Percentiles rank a stretch among this genome's conserved stretches.
Conservation (phyloP, 78 protist genomes). For the Acrasis kona region DNA sequence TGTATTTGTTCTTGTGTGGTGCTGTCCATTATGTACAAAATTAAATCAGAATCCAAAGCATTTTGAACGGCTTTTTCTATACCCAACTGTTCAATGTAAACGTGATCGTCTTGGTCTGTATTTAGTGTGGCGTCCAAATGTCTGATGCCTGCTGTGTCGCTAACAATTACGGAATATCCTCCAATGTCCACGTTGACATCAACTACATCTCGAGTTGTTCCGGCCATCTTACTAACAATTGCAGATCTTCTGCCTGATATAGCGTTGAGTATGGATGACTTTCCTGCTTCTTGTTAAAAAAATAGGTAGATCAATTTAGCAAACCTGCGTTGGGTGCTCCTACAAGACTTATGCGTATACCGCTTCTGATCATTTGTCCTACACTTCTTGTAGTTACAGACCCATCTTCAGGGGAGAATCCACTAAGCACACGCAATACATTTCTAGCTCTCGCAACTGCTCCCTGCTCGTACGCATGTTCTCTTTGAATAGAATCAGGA, state of each 20-base stretch:
- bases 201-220: slow-evolving; percentile 86
- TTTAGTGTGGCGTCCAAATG: slow-evolving; percentile 46
- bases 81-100: too few relatives aligned
- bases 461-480: too few relatives aligned
- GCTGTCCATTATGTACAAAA: too few relatives aligned
- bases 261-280: slow-evolving; percentile 61
- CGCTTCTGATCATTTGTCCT: slow-evolving; percentile 8
- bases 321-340: slow-evolving; percentile 42
- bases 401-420: too few relatives aligned
- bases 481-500: too few relatives aligned
- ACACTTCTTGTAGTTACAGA: too few relatives aligned
- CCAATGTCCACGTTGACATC: slow-evolving; percentile 60
- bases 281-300: slow-evolving; percentile 78
- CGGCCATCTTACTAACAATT: slow-evolving; percentile 73
- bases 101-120: slow-evolving; percentile 49
- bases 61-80: too few relatives aligned
- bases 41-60: too few relatives aligned
- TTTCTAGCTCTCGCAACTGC: too few relatives aligned
- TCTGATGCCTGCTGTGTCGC: slow-evolving; percentile 80
- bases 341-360: slow-evolving; percentile 47
- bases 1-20: too few relatives aligned
- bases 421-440: too few relatives aligned
- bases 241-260: slow-evolving; percentile 71
- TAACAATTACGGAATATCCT: slow-evolving; percentile 68
- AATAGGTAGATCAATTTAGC: too few relatives aligned